Evolutionary conservation across 2,329 filamentous ascomycete genomes (phyloP).

Genomic region (Fusarium buxicola): DNA sequence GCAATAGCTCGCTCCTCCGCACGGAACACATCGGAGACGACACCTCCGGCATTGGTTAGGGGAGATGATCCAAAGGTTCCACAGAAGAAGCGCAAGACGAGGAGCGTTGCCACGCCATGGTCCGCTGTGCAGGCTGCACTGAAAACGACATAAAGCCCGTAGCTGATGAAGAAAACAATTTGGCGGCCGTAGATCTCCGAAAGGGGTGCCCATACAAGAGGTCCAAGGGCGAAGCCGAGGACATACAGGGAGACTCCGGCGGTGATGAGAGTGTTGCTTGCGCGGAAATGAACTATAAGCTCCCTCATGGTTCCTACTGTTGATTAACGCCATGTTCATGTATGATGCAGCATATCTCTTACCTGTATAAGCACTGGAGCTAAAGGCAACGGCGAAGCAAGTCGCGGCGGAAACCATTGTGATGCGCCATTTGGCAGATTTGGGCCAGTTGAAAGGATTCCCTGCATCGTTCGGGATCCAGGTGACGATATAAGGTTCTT

Average conservation of each 20-base stretch:
- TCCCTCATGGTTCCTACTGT: conserved; percentile 52
- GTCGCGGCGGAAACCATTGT: conserved; percentile 72
- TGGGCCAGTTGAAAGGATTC: conserved; percentile 72
- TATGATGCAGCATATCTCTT: conserved; percentile 44
- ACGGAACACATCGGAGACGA: conserved; percentile 73
- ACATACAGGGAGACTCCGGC: conserved; percentile 74
- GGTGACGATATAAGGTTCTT: conserved; percentile 75
- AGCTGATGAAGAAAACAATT: conserved; percentile 68
- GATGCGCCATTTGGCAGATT: conserved; percentile 71
- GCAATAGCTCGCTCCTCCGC: conserved; percentile 67
- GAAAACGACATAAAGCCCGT: conserved; percentile 69
- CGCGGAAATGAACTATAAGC: conserved; percentile 66
- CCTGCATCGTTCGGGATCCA: conserved; percentile 75
- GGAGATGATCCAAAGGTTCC: conserved; percentile 72
- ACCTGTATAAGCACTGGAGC: conserved; percentile 74
- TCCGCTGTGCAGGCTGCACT: conserved; percentile 70
- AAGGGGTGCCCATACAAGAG: conserved; percentile 74
- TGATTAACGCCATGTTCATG: background rate
- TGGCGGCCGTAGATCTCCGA: conserved; percentile 73
- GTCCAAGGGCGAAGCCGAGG: conserved; percentile 70
- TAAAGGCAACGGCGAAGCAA: conserved; percentile 76
- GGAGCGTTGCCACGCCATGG: conserved; percentile 66
- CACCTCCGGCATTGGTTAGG: conserved; percentile 71
- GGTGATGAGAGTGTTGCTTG: conserved; percentile 64
- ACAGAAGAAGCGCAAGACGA: conserved; percentile 76